A percentile compares a stretch with the other conserved stretches of the same genome.
Evolutionary conservation across 164 flowering plant genomes (phyloP).

Genomic region (Buxus sempervirens): DNA sequence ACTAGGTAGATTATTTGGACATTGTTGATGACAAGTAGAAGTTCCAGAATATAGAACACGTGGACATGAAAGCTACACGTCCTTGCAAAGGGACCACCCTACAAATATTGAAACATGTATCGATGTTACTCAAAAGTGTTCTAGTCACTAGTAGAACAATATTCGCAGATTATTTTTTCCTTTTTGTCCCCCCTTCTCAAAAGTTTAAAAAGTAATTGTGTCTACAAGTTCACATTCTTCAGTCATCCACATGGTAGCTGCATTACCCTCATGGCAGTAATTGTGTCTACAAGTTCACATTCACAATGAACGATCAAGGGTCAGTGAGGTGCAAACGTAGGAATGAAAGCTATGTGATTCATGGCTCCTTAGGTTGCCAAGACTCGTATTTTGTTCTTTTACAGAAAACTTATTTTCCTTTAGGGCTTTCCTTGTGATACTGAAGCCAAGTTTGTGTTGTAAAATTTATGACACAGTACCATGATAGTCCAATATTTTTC

Average conservation of each 20-base stretch:
- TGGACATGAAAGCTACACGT: constrained; percentile 90
- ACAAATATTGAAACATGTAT: neutral
- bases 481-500: no score
- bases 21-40: constrained; percentile 69
- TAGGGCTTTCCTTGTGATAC: neutral
- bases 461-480: neutral
- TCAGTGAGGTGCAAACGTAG: no score
- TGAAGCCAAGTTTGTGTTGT: neutral
- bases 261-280: neutral
- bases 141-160: neutral
- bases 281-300: neutral
- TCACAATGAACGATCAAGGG: neutral
- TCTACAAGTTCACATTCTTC: no score
- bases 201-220: no score
- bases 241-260: neutral
- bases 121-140: neutral
- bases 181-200: no score
- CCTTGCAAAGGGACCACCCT: constrained; percentile 84
- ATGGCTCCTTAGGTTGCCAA: neutral
- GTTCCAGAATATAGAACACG: constrained; percentile 86
- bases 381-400: neutral
- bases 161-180: no score
- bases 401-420: neutral
- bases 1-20: constrained; percentile 46
- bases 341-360: no score